Percentiles rank a stretch among this genome's conserved stretches.
Conservation (phyloP, 2,329 filamentous ascomycete genomes). For the Chaetomium olivaceum region DNA sequence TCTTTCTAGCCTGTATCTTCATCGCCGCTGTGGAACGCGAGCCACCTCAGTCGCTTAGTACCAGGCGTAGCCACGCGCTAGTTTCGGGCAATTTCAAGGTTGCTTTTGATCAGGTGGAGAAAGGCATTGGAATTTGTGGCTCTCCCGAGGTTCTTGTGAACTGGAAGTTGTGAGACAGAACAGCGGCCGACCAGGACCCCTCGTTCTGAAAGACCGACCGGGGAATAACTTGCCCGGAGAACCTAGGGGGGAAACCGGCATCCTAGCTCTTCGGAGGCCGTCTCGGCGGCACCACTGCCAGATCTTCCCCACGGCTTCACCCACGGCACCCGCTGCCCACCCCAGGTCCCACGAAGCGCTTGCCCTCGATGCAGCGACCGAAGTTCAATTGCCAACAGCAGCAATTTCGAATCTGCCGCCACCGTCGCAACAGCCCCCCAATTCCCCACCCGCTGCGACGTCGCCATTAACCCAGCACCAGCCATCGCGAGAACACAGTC, state of each 20-base stretch:
- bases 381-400: constrained; percentile 16
- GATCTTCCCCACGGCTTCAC: constrained; percentile 52
- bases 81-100: neutral
- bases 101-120: neutral
- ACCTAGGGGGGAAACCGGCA: constrained; percentile 21
- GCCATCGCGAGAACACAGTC: constrained; percentile 30
- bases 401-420: constrained; percentile 36
- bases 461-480: constrained; percentile 23
- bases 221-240: constrained; percentile 3
- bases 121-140: constrained; percentile 4
- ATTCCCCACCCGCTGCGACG: constrained; percentile 29
- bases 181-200: constrained; percentile 9
- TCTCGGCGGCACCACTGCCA: constrained; percentile 47
- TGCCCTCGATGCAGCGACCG: constrained; percentile 36
- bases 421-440: constrained; percentile 38
- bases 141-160: neutral
- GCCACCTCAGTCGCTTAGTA: neutral
- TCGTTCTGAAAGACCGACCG: constrained; percentile 1
- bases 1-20: neutral
- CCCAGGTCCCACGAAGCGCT: constrained; percentile 29
- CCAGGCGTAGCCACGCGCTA: neutral
- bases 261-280: constrained; percentile 42
- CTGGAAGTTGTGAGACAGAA: neutral
- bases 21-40: neutral
- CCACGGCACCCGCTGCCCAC: constrained; percentile 38